Evolutionary conservation across 768 basidiomycete genomes (phyloP).

Genomic region (Kwoniella shandongensis): DNA sequence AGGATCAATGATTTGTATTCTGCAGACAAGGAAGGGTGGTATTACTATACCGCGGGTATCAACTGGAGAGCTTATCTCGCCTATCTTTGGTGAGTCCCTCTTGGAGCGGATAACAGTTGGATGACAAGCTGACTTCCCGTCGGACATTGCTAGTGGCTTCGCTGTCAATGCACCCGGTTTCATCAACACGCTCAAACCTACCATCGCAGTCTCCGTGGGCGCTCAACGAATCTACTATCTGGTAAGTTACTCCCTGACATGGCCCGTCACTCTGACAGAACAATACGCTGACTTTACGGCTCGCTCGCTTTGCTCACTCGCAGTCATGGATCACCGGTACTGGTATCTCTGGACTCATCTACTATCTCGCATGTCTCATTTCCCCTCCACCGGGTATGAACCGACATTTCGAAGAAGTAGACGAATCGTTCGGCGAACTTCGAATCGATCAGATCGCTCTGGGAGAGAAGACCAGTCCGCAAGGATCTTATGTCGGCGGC

Average conservation of each 20-base stretch:
- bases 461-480: not conserved
- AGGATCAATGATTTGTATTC: conserved; percentile 71
- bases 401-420: conserved; percentile 61
- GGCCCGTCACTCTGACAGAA: too few species aligned
- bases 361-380: conserved; percentile 62
- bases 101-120: too few species aligned
- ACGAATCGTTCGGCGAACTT: conserved; percentile 53
- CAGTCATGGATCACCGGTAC: conserved; percentile 86
- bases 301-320: not conserved
- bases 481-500: too few species aligned
- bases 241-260: conserved; percentile 19
- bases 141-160: conserved; percentile 62
- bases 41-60: conserved; percentile 71
- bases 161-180: conserved; percentile 81
- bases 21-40: conserved; percentile 63
- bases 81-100: conserved; percentile 35
- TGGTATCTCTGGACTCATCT: conserved; percentile 66
- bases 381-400: conserved; percentile 64
- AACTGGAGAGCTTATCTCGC: conserved; percentile 64
- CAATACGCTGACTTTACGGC: conserved; percentile 58
- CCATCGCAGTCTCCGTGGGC: conserved; percentile 61
- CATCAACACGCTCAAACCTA: conserved; percentile 63
- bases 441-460: conserved; percentile 12
- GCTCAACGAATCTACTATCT: conserved; percentile 60
- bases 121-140: too few species aligned